These are phyloP conservation scores for Pseudopediastrum boryanum DNA, from an alignment of 139 green algal species.

Conservation along the genomic window DNA sequence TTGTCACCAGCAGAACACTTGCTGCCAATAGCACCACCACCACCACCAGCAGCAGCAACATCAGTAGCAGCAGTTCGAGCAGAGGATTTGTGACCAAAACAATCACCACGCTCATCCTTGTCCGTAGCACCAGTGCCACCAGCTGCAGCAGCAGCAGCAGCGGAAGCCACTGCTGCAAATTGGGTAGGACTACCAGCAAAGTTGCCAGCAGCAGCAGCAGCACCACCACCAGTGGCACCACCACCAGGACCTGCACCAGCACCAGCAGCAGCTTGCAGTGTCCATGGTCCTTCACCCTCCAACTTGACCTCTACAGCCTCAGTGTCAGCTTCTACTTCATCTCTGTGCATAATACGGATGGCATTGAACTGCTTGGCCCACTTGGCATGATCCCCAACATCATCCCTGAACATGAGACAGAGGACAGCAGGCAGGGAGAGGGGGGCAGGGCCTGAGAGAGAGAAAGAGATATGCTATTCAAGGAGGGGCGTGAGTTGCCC, in stretches of 20 bases:
- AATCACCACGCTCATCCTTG: neutral
- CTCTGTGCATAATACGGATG: conserved; percentile 72
- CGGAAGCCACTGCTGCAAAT: neutral
- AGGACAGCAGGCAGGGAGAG: no score
- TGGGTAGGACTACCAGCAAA: neutral
- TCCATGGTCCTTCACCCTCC: no score
- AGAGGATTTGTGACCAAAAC: no score
- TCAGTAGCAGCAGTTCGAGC: no score
- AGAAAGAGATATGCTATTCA: no score
- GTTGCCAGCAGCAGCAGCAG: neutral
- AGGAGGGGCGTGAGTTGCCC: no score
- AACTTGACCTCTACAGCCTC: conserved; percentile 34
- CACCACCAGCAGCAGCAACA: no score
- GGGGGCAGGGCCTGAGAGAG: no score
- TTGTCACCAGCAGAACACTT: conserved; percentile 44
- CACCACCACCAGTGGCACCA: no score
- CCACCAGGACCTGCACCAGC: no score
- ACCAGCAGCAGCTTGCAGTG: no score
- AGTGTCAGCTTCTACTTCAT: conserved; percentile 40
- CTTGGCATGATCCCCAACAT: conserved; percentile 76
- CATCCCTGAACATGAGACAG: no score
- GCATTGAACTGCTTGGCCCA: conserved; percentile 73
- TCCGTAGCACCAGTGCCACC: neutral
- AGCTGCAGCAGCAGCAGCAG: neutral
- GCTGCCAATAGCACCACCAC: conserved; percentile 74